Percentiles rank a stretch among this genome's conserved stretches.
These are phyloP conservation scores for Lyophyllum shimeji DNA, from an alignment of 768 basidiomycete genomes.

Conservation along the genomic window DNA sequence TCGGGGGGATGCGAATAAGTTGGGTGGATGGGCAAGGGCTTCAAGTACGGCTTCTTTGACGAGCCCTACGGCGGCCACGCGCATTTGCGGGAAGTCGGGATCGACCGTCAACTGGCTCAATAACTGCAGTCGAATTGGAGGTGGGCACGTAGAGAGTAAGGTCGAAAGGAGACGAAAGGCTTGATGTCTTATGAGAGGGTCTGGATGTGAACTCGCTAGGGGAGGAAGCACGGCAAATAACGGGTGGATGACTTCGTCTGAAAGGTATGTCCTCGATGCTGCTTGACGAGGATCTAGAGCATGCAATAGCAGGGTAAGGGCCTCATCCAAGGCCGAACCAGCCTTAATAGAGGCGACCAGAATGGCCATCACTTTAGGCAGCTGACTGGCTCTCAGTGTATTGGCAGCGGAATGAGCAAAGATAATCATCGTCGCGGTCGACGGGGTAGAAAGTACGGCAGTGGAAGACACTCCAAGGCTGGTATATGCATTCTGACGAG, in stretches of 20 bases:
- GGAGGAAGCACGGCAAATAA: constrained; percentile 51
- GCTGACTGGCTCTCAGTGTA: constrained; percentile 14
- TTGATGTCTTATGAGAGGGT: constrained; percentile 56
- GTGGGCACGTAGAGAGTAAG: constrained; percentile 47
- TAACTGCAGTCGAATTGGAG: constrained; percentile 50
- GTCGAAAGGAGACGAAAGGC: constrained; percentile 59
- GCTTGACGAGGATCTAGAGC: constrained; percentile 25
- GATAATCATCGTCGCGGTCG: constrained; percentile 34
- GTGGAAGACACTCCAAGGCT: constrained; percentile 27
- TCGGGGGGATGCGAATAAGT: constrained; percentile 52
- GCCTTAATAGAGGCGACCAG: constrained; percentile 52
- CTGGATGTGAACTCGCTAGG: constrained; percentile 62
- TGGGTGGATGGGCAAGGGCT: constrained; percentile 34
- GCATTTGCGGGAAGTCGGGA: constrained; percentile 61
- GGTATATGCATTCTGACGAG: constrained; percentile 33
- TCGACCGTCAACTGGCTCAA: constrained; percentile 53
- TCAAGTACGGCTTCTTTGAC: constrained; percentile 68
- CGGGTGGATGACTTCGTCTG: constrained; percentile 46
- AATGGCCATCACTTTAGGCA: constrained; percentile 37
- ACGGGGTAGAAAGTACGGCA: constrained; percentile 18
- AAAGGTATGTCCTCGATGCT: constrained; percentile 22
- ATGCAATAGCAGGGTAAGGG: constrained; percentile 54
- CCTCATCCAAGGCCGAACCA: constrained; percentile 56
- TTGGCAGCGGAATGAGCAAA: constrained; percentile 31
- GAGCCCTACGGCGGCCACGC: constrained; percentile 65